phyloP scores from a whole-genome alignment of 2,329 filamentous ascomycete genomes.

The Fusarium staphyleae region DNA sequence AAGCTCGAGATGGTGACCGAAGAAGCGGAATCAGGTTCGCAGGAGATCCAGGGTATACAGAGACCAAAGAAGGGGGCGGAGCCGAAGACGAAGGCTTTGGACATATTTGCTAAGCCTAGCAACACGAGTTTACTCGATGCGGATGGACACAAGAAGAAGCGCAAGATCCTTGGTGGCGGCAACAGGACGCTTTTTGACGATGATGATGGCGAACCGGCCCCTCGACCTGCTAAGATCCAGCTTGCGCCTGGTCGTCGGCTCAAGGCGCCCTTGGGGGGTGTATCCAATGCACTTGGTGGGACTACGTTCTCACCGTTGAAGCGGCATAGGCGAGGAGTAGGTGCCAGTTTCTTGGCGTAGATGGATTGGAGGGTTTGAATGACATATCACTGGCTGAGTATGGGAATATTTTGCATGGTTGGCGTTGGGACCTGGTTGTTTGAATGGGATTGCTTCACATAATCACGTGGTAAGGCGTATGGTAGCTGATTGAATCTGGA shows the following conservation, averaged over 20 bases:
- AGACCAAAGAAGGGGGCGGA: conserved; percentile 20
- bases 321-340: conserved; percentile 68
- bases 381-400: neutral
- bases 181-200: conserved; percentile 75
- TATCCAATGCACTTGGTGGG: conserved; percentile 58
- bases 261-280: conserved; percentile 50
- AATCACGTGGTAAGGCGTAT: conserved; percentile 11
- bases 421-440: conserved; percentile 26
- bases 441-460: neutral
- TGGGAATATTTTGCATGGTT: conserved; percentile 18
- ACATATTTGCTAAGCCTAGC: conserved; percentile 11
- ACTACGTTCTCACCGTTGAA: conserved; percentile 75
- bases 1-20: conserved; percentile 52
- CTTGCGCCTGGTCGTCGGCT: conserved; percentile 40
- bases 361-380: neutral
- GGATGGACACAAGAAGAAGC: conserved; percentile 70
- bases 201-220: conserved; percentile 59
- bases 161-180: conserved; percentile 70
- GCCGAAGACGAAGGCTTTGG: conserved; percentile 18
- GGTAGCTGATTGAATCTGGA: neutral
- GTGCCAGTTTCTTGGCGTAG: conserved; percentile 65
- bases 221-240: conserved; percentile 45
- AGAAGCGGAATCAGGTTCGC: conserved; percentile 43
- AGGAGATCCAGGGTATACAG: conserved; percentile 42
- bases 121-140: conserved; percentile 37